Percentiles rank a stretch among this genome's conserved stretches.
Conservation (phyloP, 73 alveolate genomes). For the Blepharisma stoltei region DNA sequence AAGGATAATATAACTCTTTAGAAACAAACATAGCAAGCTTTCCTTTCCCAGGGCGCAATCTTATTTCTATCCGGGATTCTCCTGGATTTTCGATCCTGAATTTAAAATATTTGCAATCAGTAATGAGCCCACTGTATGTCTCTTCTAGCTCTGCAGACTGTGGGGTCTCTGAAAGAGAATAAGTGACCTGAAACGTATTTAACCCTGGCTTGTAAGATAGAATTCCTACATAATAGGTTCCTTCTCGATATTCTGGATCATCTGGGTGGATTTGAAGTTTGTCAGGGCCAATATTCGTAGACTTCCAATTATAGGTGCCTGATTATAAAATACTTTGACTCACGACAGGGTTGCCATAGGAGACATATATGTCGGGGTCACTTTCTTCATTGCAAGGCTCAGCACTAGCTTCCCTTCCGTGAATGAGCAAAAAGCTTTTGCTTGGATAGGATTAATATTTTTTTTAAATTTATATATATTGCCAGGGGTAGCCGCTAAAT, state of each 20-base stretch:
- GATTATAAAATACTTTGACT: not conserved
- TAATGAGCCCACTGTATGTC: not conserved
- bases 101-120: not conserved
- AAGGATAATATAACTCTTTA: not conserved
- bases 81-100: slow-evolving; percentile 16
- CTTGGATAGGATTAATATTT: no score
- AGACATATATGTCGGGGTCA: slow-evolving; percentile 51
- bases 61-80: not conserved
- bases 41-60: not conserved
- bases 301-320: slow-evolving; percentile 43
- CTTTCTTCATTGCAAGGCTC: slow-evolving; percentile 44
- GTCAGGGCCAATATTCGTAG: slow-evolving; percentile 56
- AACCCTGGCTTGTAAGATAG: slow-evolving; percentile 43
- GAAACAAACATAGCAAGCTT: not conserved
- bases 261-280: slow-evolving; percentile 44
- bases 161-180: slow-evolving; percentile 35
- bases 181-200: slow-evolving; percentile 32
- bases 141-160: not conserved
- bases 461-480: no score
- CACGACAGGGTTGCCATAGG: slow-evolving; percentile 35
- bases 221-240: slow-evolving; percentile 41
- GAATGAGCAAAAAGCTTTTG: no score
- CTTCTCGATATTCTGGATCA: slow-evolving; percentile 37
- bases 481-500: no score
- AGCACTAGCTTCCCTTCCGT: no score